Conservation (phyloP, 2,329 filamentous ascomycete genomes). For the Incumbomyces delicatus region DNA sequence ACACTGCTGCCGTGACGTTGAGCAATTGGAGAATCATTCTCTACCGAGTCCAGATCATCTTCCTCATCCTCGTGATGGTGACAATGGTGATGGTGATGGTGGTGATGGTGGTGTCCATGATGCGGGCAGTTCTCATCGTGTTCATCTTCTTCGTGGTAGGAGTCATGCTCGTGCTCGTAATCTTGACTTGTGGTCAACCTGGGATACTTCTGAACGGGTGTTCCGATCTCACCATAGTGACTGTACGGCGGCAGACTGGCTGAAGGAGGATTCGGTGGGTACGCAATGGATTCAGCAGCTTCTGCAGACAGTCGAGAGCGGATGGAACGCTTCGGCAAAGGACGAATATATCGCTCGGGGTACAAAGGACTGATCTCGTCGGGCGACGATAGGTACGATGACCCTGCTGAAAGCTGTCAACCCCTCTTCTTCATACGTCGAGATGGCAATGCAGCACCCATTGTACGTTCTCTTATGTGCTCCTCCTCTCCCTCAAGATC, state of each 20-base stretch:
- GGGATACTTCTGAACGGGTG: conserved; percentile 39
- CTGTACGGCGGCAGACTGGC: conserved; percentile 68
- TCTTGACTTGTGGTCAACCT: conserved; percentile 27
- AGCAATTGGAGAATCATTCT: conserved; percentile 44
- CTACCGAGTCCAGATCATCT: conserved; percentile 38
- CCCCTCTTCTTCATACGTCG: neutral
- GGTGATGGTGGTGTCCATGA: conserved; percentile 10
- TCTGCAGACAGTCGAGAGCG: conserved; percentile 81
- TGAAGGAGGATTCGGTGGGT: conserved; percentile 64
- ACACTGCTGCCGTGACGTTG: conserved; percentile 32
- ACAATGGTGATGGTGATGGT: conserved; percentile 13
- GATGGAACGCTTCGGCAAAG: conserved; percentile 77
- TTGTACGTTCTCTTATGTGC: neutral
- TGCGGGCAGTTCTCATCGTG: conserved; percentile 31
- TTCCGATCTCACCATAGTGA: conserved; percentile 49
- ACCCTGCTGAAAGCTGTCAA: conserved; percentile 27
- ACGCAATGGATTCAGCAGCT: conserved; percentile 70
- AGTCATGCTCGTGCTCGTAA: conserved; percentile 14
- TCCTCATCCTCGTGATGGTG: conserved; percentile 41
- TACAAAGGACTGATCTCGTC: conserved; percentile 74
- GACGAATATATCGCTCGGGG: conserved; percentile 84
- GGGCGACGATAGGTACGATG: conserved; percentile 41
- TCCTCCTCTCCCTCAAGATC: neutral
- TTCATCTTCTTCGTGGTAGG: conserved; percentile 22
- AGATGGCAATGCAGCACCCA: neutral